phyloP scores from a whole-genome alignment of 352 stramenopile species.

The Globisporangium sylvaticum region DNA sequence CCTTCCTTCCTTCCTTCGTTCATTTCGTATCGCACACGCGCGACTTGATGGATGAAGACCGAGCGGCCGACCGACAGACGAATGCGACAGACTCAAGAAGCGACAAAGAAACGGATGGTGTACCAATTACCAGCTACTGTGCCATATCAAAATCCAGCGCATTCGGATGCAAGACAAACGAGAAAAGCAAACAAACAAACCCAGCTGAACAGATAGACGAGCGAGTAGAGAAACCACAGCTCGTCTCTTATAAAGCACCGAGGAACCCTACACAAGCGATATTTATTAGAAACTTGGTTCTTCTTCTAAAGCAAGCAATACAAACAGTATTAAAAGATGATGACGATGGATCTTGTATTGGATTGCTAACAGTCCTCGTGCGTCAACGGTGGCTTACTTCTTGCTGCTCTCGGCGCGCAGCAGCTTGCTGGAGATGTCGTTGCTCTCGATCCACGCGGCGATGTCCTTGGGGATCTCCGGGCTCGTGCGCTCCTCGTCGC shows the following conservation, averaged over 20 bases:
- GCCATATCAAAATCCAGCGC: conserved; percentile 20
- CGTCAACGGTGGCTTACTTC: background rate
- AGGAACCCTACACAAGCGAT: background rate
- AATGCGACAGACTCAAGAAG: background rate
- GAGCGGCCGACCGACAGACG: background rate
- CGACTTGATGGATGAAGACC: background rate
- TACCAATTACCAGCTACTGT: conserved; percentile 19
- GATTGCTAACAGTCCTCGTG: background rate
- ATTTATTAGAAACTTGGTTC: conserved; percentile 9
- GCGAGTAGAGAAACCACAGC: background rate
- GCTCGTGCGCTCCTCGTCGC: conserved; percentile 25
- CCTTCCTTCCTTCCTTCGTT: background rate
- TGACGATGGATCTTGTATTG: background rate
- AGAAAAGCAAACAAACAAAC: background rate
- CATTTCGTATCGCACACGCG: background rate
- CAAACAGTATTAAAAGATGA: background rate
- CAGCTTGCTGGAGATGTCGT: conserved; percentile 66
- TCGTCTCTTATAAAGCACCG: background rate
- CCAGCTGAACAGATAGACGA: background rate
- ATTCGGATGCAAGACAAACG: background rate
- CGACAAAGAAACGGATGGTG: conserved; percentile 11
- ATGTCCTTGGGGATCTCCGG: conserved; percentile 52
- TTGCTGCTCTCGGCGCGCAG: conserved; percentile 38
- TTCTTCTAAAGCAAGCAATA: background rate
- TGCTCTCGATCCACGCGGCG: conserved; percentile 66